phyloP scores from a whole-genome alignment of 192 early-diverging fungal species.

The Globomyces pollinis-pini region DNA sequence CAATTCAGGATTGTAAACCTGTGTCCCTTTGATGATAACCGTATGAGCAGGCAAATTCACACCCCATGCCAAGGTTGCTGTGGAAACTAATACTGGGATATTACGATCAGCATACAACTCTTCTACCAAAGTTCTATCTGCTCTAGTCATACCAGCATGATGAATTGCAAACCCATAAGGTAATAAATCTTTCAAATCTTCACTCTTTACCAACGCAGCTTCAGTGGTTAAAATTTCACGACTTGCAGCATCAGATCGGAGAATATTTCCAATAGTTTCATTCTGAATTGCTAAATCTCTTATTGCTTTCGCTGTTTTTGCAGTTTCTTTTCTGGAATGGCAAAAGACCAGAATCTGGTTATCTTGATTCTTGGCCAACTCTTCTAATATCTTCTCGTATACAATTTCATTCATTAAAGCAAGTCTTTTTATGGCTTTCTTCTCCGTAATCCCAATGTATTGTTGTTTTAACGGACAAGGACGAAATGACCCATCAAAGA shows the following conservation, averaged over 20 bases:
- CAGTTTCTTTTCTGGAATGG: conserved; percentile 96
- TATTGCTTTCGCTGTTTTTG: conserved; percentile 84
- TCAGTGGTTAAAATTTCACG: conserved; percentile 79
- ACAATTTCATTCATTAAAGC: conserved; percentile 95
- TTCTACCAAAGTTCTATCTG: conserved; percentile 88
- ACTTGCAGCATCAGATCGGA: conserved; percentile 71
- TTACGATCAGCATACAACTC: conserved; percentile 87
- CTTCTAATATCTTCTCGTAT: conserved; percentile 90
- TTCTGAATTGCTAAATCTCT: conserved; percentile 90
- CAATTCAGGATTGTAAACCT: conserved; percentile 93
- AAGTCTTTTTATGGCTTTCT: conserved; percentile 87
- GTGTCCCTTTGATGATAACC: conserved; percentile 97
- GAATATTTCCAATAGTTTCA: conserved; percentile 73
- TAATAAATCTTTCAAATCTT: conserved; percentile 77
- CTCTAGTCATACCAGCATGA: conserved; percentile 91
- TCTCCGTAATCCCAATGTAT: conserved; percentile 95
- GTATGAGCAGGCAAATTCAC: conserved; percentile 97
- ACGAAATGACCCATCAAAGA: conserved; percentile 86
- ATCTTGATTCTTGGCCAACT: conserved; percentile 56
- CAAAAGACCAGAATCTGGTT: conserved; percentile 94
- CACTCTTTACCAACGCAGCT: conserved; percentile 71
- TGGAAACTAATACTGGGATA: conserved; percentile 88
- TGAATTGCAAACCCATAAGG: conserved; percentile 95
- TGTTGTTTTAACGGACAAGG: conserved; percentile 94
- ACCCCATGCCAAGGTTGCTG: conserved; percentile 98